Base-by-base conservation (phyloP, 352 stramenopile genomes). In the Globisporangium paddicum region DNA sequence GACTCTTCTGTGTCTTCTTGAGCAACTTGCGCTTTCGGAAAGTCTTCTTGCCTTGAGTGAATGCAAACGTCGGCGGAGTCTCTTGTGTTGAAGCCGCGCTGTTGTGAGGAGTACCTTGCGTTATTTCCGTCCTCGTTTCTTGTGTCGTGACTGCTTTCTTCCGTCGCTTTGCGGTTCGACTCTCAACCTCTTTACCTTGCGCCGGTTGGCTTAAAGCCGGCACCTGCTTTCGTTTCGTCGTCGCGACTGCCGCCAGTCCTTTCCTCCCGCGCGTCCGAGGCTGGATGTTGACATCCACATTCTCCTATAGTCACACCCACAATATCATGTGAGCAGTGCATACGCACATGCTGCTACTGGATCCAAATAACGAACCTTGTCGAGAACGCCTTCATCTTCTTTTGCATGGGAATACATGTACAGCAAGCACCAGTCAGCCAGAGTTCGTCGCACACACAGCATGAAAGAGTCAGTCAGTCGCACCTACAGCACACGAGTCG, bases 21-120 rank as follows among this genome's bases (percentile, higher is more conserved):
- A 48, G 23, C 9, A 41, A 19, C 46, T 78, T 79, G 28, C 75
- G 67, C 56, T 81, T 70, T 19, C 72, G 68, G 48, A 88, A 81
- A 5, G 64, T 58, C 19, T 77, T 77, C 46, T 75, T 84, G 14
- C 60, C 54, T 44, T 71, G 53, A 23, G 73, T 79, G 50, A 82
- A 88, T 3, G 47, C 54, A 58, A 90, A 90, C 14, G 63, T 55
- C 13, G 80, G 78, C 13, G 80, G 72, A 0, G 78, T 82, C 55
- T 88, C 80, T 56, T 73, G 67, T 11, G 35, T 21, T 14, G 34
- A 16, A 14, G 5, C 23, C 37, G 19, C 28, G n/a, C 67, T 66
- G 16, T 63, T 75, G 7, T 34, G 23, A 41, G 18, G 30, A 18
- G 35, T 38, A n/a, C 44, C 42, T 26, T 44, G 40, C 9, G 9